Conservation (phyloP, 192 early-diverging fungal genomes). For the Entophlyctis helioformis region DNA sequence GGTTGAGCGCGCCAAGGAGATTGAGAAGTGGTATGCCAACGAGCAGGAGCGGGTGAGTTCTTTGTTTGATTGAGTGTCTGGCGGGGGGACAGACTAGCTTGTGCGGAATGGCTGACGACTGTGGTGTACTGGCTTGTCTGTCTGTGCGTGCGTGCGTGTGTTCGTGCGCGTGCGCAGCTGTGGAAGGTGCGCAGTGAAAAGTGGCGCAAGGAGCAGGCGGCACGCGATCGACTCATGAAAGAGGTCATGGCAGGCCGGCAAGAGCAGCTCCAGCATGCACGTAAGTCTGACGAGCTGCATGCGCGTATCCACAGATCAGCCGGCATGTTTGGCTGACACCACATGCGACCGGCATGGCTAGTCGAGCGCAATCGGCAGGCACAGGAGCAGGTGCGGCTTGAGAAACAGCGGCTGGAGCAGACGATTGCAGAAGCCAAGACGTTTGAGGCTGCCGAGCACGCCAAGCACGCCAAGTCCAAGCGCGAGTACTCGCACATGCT, state of each 20-base stretch:
- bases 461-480: slow-evolving; percentile 1
- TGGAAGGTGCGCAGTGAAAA: slow-evolving; percentile 35
- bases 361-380: slow-evolving; percentile 18
- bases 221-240: slow-evolving; percentile 36
- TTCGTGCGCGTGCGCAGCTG: slow-evolving; percentile 10
- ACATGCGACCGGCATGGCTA: background rate
- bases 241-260: slow-evolving; percentile 31
- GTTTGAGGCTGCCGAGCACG: slow-evolving; percentile 17
- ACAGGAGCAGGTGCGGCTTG: slow-evolving; percentile 15
- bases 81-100: background rate
- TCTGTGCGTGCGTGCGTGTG: background rate
- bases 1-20: slow-evolving; percentile 22
- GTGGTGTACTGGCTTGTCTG: background rate
- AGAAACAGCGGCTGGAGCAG: slow-evolving; percentile 17
- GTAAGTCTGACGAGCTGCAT: slow-evolving; percentile 7
- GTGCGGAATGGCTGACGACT: background rate
- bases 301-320: background rate
- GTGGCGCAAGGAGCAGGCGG: slow-evolving; percentile 32
- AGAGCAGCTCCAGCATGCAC: slow-evolving; percentile 24
- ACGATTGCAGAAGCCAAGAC: slow-evolving; percentile 18
- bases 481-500: slow-evolving; percentile 16
- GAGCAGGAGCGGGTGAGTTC: slow-evolving; percentile 27
- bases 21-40: slow-evolving; percentile 23
- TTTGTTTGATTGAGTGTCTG: too few relatives aligned
- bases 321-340: background rate